These are phyloP conservation scores for Xylaria grammica DNA, from an alignment of 495 filamentous ascomycete species.

Conservation along the genomic window DNA sequence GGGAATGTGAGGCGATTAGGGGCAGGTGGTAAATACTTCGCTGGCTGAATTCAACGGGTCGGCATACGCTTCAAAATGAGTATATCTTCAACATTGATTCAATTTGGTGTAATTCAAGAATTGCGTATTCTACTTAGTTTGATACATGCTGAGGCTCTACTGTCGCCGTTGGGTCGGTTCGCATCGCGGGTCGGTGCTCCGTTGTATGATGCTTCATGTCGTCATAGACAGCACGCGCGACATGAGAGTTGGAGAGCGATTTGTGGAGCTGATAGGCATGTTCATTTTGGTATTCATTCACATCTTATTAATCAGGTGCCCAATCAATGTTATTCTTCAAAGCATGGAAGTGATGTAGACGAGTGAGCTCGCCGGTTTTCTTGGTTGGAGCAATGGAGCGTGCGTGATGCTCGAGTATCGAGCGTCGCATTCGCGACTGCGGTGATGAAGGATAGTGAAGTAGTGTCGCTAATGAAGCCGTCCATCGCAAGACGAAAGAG, in stretches of 20 bases:
- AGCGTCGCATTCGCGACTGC: background rate
- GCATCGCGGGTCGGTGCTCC: background rate
- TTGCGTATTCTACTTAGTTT: background rate
- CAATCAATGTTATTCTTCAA: no score
- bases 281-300: background rate
- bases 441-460: background rate
- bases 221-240: background rate
- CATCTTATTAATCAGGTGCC: background rate
- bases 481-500: no score
- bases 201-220: slow-evolving; percentile 15
- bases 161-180: no score
- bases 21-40: background rate
- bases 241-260: background rate
- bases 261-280: background rate
- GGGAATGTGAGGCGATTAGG: background rate
- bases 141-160: no score
- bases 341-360: no score
- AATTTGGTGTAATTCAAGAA: no score
- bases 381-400: no score
- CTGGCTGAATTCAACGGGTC: background rate
- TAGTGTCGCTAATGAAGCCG: background rate
- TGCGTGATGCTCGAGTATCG: background rate
- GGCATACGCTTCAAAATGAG: background rate
- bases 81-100: background rate
- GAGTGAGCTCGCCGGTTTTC: no score